Base-by-base conservation (phyloP, 2,329 filamentous ascomycete species). In the Aspergillus viridinutans region DNA sequence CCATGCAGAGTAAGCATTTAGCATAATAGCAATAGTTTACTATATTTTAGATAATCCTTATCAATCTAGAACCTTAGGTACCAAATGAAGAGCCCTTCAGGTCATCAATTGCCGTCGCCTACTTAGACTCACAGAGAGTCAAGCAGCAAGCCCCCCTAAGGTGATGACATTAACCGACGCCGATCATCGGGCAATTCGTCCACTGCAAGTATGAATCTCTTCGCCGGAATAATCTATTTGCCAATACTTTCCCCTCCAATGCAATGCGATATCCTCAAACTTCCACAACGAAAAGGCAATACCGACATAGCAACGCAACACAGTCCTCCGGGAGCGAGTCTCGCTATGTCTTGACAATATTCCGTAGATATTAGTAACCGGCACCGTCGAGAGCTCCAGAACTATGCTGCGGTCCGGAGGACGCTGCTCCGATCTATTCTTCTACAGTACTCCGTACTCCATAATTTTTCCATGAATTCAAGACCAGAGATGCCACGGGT, bases 341-440 rank as follows among this genome's bases (percentile, higher is more conserved):
- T n/a, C n/a, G n/a, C n/a, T 7, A 35, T 35, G 32, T 35, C 14
- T 6, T 35, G 32, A 35, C 12, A 14, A 6, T 35, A 32, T 14
- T 32, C 29, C 12, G 12, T 17, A 49, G 28, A 32, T 17, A 17
- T 38, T 38, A 38, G 42, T 26, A 50, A 48, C 26, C 23, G 10
- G 21, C 52, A 38, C 32, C 47, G 38, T 45, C 35, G 25, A 29
- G 53, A 38, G 5, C 29, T 49, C 51, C 29, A 38, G 14, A 38
- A 14, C 42, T 21, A 49, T 42, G 45, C 51, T 45, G 55, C n/a
- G 52, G 51, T 54, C 52, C 52, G 54, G 54, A 55, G 54, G 54
- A 55, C 54, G 49, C 55, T 57, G 9, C 50, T 38, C 48, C 28
- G 17, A 38, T 38, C 23, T 20, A 14, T 47, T 35, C 51, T 40